phyloP scores from a whole-genome alignment of 768 basidiomycete species.

The Suillus placidus region DNA sequence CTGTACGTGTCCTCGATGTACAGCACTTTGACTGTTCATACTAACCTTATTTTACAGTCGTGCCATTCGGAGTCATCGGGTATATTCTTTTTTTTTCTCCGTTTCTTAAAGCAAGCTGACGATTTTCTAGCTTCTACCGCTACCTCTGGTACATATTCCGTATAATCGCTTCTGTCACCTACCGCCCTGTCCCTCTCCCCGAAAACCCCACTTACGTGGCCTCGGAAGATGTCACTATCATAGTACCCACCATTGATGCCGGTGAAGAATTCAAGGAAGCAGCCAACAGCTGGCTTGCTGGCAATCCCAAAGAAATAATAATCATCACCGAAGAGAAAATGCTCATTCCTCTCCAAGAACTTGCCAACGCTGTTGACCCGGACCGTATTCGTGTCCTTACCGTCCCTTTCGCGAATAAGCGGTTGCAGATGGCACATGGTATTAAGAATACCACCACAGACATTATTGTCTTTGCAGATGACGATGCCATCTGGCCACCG shows the following conservation, averaged over 20 bases:
- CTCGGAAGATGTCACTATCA: slow-evolving; percentile 92
- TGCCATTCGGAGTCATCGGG: slow-evolving; percentile 90
- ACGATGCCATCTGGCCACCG: slow-evolving; percentile 95
- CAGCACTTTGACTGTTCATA: slow-evolving; percentile 2
- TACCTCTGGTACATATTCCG: slow-evolving; percentile 94
- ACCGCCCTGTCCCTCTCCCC: slow-evolving; percentile 88
- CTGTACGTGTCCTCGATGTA: slow-evolving; percentile 56
- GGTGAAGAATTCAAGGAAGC: slow-evolving; percentile 96
- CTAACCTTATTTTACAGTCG: slow-evolving; percentile 52
- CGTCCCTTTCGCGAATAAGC: slow-evolving; percentile 92
- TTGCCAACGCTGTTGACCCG: slow-evolving; percentile 87
- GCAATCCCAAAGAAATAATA: slow-evolving; percentile 84
- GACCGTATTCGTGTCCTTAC: slow-evolving; percentile 83
- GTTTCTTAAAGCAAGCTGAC: slow-evolving; percentile 10
- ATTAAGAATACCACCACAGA: slow-evolving; percentile 90
- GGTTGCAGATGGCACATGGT: slow-evolving; percentile 91
- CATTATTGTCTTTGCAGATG: slow-evolving; percentile 93
- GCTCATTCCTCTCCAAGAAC: slow-evolving; percentile 84
- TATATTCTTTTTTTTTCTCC: slow-evolving; percentile 34
- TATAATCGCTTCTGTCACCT: slow-evolving; percentile 73
- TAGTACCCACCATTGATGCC: slow-evolving; percentile 95
- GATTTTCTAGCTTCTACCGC: slow-evolving; percentile 73
- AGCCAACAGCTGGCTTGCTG: slow-evolving; percentile 89
- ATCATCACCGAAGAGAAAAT: slow-evolving; percentile 87
- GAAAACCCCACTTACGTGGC: slow-evolving; percentile 90